Evolutionary conservation across 176 grass and related monocot genomes (phyloP), one percentile per base, ranked within the genome.

Genomic region (Cenchrus purpureus): DNA sequence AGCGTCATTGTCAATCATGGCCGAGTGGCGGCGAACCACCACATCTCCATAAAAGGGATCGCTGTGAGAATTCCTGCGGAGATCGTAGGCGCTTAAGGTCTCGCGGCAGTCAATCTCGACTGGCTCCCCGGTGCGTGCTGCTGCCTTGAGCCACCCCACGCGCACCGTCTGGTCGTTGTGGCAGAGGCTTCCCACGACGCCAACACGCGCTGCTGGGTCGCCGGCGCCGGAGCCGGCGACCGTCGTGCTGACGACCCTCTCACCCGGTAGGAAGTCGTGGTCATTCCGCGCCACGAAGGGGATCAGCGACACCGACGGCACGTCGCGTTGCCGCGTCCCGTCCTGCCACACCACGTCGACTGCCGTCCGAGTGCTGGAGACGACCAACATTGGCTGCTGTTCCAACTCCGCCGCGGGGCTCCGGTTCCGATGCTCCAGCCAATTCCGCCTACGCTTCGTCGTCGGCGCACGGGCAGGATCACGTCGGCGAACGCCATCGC

Each of bases 281-380:
- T 7, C 2, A 8, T 17, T 19, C 20, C 2, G 8, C 22, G 2
- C 4, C 6, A 0, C 1, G 43, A 16, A 8, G 7, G 1, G 2
- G 3, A 17, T 0, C 20, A 79, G 22, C 13, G 22, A 19, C 0
- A 4, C 8, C 22, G 76, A 64, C 4, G 43, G 59, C 43, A 79
- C 13, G 44, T 14, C 60, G 22, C 7, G 13, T 44, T 65, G 77
- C 60, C 77, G 43, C 25, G 77, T 65, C 1, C 60, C 77, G 15
- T 79, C 77, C 60, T 79, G 60, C 77, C 77, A 79, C 54, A 59
- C 3, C 32, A 76, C 74, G 74, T 76, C 74, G 9, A 22, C 74
- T 34, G 54, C 57, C 17, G 74, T 76, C 32, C 2, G 54, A 2
- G 54, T 59, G 54, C 1, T 1, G 32, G 17, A 4, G 17, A 76